Evolutionary conservation across 192 early-diverging fungal species (phyloP), one percentile per base, ranked within the genome.

Genomic region (Coemansia sp.): DNA sequence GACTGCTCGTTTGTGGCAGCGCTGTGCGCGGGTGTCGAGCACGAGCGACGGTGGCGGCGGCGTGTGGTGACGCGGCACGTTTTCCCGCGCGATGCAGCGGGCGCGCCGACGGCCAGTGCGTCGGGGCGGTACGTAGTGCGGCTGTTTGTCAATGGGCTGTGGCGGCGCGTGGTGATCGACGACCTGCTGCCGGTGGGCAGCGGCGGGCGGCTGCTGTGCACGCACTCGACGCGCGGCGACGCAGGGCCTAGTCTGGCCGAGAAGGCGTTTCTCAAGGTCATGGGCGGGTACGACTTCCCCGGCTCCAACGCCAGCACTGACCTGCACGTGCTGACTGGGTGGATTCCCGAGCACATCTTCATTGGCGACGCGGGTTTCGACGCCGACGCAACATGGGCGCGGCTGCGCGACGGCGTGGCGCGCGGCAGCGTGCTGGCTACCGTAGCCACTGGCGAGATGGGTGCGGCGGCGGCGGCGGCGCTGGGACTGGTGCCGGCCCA

Each of bases 1-100:
- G 94, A 97, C 72, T 97, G 94, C 64, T 94, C 92, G 9, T 94
- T 97, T 70, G 94, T 97, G 5, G 91, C 94, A 4, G 92, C 91
- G 23, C 59, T 97, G 24, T 90, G 90, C 55, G 91, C 93, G 11
- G 78, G 86, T 26, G 85, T 89, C 2, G 85, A 83, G 25, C 91
- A 92, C 53, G 91, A 95, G 56, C 59, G 67, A 9, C 75, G 78
- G 39, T 87, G 85, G 52, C 58, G 78, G 17, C 88, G 88, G 45
- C 84, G 85, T 83, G 76, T 96, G 18, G 85, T 96, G 34, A 91
- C 91, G 23, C 78, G 78, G 9, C 87, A 89, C 68, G 87, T 96
- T 49, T 92, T 84, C 69, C 93, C 93, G n/a, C 89, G 87, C 73
- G 77, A 85, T 28, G 67, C 65, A 28, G 50, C 60, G 20, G 91